Base-by-base conservation (phyloP, 306 rosid species). In the Ochetophila trinervis region DNA sequence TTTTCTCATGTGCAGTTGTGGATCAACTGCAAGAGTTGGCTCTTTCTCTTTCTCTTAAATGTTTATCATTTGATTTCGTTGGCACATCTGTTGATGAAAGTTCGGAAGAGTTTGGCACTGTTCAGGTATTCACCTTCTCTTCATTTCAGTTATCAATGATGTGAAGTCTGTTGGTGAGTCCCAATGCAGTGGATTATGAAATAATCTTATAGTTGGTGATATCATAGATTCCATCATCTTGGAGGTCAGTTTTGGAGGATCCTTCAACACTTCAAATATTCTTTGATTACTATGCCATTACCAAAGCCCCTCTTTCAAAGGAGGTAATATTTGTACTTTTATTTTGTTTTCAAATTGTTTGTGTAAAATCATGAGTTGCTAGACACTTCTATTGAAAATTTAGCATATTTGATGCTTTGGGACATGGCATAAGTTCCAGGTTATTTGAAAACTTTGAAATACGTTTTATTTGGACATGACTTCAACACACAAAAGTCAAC, bases 31-130 rank as follows among this genome's bases (percentile, higher is more conserved):
- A 88, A 87, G 97, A 90, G 80, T 73, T 93, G 85, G 99, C 99
- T 5, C 99, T 93, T 60, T 83, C 99, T 57, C 97, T 93, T 63
- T 80, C 97, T 12, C 90, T 93, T 61, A 93, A 90, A 79, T 93
- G 99, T 72, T 70, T 93, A 72, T 90, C 96, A 50, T 93, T 93
- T 83, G 99, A 93, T 84, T 93, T 93, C 83, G 97, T 93, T 73
- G 99, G 97, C 80, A 87, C 99, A 57, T 87, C 99, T 57, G 73
- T 93, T 65, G 99, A 93, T 78, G 99, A 93, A 84, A 93, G 99
- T 80, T 93, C 99, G 14, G 99, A 93, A 71, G 99, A 93, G 75
- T 93, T 93, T 75, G 99, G 99, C 57, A 93, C 99, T 18, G 96
- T 93, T 72, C 99, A 93, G 99, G 99, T 93, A 74, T 73, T 69